A percentile compares a stretch with the other conserved stretches of the same genome.
These are phyloP conservation scores for Alternaria metachromatica DNA, from an alignment of 2,329 filamentous ascomycete species.

Conservation along the genomic window DNA sequence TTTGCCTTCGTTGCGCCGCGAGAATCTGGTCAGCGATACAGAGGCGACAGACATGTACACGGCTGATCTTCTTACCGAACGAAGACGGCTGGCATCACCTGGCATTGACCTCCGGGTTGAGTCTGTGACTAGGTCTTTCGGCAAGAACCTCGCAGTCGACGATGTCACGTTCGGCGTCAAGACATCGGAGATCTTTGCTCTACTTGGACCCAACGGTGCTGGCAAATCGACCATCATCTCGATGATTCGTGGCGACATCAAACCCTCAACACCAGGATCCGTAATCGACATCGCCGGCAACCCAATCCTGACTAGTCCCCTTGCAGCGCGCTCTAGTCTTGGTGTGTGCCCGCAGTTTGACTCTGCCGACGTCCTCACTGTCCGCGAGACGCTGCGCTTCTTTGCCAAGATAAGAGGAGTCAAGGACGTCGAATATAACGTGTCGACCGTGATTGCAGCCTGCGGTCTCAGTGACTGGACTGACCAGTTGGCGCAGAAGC, in stretches of 20 bases:
- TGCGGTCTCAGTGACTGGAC: constrained; percentile 77
- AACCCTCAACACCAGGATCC: constrained; percentile 70
- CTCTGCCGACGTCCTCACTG: constrained; percentile 90
- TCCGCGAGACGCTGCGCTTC: constrained; percentile 83
- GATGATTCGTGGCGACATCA: constrained; percentile 85
- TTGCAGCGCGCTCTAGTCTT: constrained; percentile 74
- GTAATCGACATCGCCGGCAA: constrained; percentile 81
- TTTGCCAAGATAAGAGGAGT: constrained; percentile 87
- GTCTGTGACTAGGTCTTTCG: constrained; percentile 81
- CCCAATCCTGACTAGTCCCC: constrained; percentile 74
- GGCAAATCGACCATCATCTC: constrained; percentile 92
- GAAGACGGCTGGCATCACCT: constrained; percentile 65
- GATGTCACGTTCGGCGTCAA: constrained; percentile 84
- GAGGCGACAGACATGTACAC: constrained; percentile 55
- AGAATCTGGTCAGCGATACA: constrained; percentile 47
- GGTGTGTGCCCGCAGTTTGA: constrained; percentile 84
- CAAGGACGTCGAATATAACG: constrained; percentile 75
- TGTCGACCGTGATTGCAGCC: constrained; percentile 75
- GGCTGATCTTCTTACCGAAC: constrained; percentile 69
- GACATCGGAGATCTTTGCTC: constrained; percentile 82
- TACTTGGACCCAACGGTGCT: constrained; percentile 91
- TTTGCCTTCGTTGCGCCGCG: constrained; percentile 60
- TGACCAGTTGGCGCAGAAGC: constrained; percentile 75
- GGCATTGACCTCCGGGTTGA: constrained; percentile 77
- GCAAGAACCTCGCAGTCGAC: constrained; percentile 76